Base-by-base conservation (phyloP, 805 yeast genomes). In the Yarrowia porcina region DNA sequence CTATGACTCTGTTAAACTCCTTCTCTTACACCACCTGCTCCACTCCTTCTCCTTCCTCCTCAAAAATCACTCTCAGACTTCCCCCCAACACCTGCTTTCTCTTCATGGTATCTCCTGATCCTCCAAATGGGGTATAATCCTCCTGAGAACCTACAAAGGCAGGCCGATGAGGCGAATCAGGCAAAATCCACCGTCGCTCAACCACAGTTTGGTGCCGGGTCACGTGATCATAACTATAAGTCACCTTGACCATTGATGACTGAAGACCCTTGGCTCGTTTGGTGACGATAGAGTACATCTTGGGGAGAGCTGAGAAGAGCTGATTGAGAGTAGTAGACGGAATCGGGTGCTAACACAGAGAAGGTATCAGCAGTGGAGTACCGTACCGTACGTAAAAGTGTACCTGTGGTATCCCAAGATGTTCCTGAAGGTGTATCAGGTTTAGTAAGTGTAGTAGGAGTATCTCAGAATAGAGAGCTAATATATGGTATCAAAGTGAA, bases 201-300 rank as follows among this genome's bases (percentile, higher is more conserved):
- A 50, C 17, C 17, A 35, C n/a, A 3, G 21, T 33, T 17, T 50
- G 59, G 23, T 23, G 17, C 12, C 17, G 42, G 4, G 41, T 50
- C 42, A 33, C 32, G 32, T 52, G 42, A n/a, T 52, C 8, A 17
- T 52, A 35, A 13, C 33, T 35, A 44, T 52, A 52, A 4, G 59
- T 52, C 32, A 52, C 15, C 13, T 23, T 18, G n/a, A 36, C 33
- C 32, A 36, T 52, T 5, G 44, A 35, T 9, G 59, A 23, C 15
- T n/a, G 42, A 13, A 21, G n/a, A 4, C 21, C 15, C 12, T 47
- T 47, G 27, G 41, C 56, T 18, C 59, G 41, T 32, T 50, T 50
- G 23, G 59, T 50, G 11, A 52, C 59, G 9, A 52, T 5, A 5
- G 42, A 23, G 59, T 52, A 52, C 59, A 52, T 50, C 17, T 10